These are phyloP conservation scores for Pichia sp. DNA, from an alignment of 1,139 yeast species.

Conservation along the genomic window DNA sequence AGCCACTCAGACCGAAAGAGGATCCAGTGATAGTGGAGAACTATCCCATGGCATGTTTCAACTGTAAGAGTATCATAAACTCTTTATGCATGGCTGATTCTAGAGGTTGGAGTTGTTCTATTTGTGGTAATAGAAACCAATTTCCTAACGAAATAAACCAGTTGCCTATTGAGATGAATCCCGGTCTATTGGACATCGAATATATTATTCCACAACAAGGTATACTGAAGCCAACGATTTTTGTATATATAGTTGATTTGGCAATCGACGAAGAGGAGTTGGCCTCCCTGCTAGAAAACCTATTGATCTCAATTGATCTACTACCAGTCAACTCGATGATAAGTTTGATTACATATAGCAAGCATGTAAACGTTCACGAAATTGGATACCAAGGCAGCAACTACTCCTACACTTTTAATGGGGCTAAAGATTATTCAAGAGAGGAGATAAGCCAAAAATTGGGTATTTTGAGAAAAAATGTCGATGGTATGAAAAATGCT, in stretches of 20 bases:
- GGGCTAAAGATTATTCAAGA: slow-evolving; percentile 49
- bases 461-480: slow-evolving; percentile 47
- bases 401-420: slow-evolving; percentile 51
- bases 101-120: slow-evolving; percentile 59
- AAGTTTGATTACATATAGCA: slow-evolving; percentile 61
- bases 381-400: slow-evolving; percentile 36
- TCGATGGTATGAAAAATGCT: slow-evolving; percentile 26
- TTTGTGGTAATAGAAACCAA: slow-evolving; percentile 55
- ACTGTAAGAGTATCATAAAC: slow-evolving; percentile 57
- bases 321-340: slow-evolving; percentile 58
- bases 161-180: slow-evolving; percentile 37
- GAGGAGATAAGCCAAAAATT: slow-evolving; percentile 50
- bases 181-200: slow-evolving; percentile 54
- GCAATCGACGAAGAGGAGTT: slow-evolving; percentile 47
- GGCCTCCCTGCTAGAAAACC: slow-evolving; percentile 55
- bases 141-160: slow-evolving; percentile 33
- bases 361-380: slow-evolving; percentile 61
- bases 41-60: slow-evolving; percentile 51
- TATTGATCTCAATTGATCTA: slow-evolving; percentile 49
- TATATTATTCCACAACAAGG: slow-evolving; percentile 45
- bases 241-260: slow-evolving; percentile 64
- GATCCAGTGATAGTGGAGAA: slow-evolving; percentile 38
- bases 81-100: slow-evolving; percentile 49
- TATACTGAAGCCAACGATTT: slow-evolving; percentile 46
- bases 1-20: slow-evolving; percentile 57